Conservation (phyloP, 192 early-diverging fungal genomes). For the Coemansia sp. region DNA sequence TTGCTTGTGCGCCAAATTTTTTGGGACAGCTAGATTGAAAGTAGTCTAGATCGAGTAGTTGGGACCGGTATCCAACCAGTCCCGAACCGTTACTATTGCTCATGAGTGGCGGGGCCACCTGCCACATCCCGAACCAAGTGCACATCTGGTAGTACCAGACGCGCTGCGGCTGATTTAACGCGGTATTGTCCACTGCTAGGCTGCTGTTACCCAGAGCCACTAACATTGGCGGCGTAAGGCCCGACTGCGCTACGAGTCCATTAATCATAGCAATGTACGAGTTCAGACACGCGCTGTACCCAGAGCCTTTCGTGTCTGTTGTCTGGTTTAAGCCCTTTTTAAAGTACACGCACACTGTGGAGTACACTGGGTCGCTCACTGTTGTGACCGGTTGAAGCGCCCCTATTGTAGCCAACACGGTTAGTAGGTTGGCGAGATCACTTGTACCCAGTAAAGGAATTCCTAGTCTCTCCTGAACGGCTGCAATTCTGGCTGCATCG, state of each 20-base stretch:
- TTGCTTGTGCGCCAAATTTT: slow-evolving; percentile 35
- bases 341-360: slow-evolving; percentile 35
- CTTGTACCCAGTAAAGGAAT: slow-evolving; percentile 27
- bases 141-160: slow-evolving; percentile 66
- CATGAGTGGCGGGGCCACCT: slow-evolving; percentile 38
- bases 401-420: slow-evolving; percentile 20
- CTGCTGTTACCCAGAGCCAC: slow-evolving; percentile 37
- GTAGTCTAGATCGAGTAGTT: slow-evolving; percentile 45
- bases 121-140: slow-evolving; percentile 67
- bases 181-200: slow-evolving; percentile 32
- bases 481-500: slow-evolving; percentile 7
- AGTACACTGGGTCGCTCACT: slow-evolving; percentile 7
- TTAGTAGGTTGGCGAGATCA: slow-evolving; percentile 34
- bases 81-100: neutral
- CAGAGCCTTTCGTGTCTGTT: neutral
- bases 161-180: slow-evolving; percentile 36
- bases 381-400: slow-evolving; percentile 24
- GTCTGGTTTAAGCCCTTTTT: slow-evolving; percentile 3
- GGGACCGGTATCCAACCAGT: slow-evolving; percentile 38
- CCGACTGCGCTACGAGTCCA: slow-evolving; percentile 14
- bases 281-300: slow-evolving; percentile 1
- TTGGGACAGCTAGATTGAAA: slow-evolving; percentile 38
- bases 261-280: slow-evolving; percentile 31
- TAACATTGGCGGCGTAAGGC: slow-evolving; percentile 26
- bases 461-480: slow-evolving; percentile 26